Base-by-base conservation (phyloP, 257 asterid species). In the Rauvolfia tetraphylla region DNA sequence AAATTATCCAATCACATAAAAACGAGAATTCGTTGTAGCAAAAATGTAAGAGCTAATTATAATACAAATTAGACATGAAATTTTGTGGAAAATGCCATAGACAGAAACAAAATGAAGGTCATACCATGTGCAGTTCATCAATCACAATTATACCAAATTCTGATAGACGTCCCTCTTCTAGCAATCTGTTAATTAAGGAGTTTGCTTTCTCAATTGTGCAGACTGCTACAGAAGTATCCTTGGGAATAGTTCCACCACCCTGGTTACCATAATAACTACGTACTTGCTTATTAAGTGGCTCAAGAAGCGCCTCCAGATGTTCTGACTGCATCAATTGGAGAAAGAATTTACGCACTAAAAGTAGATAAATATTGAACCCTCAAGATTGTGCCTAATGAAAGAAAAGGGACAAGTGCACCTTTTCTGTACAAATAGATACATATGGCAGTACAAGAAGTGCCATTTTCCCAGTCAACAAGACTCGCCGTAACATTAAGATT, bases 91-190 rank as follows among this genome's bases (percentile, higher is more conserved):
- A 53, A 65, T 72, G 44, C 46, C n/a, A 65, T 29, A 48, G 59
- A 75, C 22, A 42, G 59, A 76, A 76, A 79, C 33, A 27, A 81
- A 82, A 68, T 80, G 70, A 74, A 81, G 49, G 79, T 51, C 65
- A 74, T 89, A 95, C 99, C 99, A 95, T 95, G 93, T 95, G 99
- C 82, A 95, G 93, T 85, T 95, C 99, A 90, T 95, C 99, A 80
- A 95, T 95, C 79, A 95, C 98, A 83, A 92, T 87, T 84, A 96
- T 95, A 75, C 99, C 97, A 82, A 95, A 93, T 83, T 95, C 98
- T 29, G 93, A 91, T 75, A 95, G 88, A 77, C 99, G 96, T 62
- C 97, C 96, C 88, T 92, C 97, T 86, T 95, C 99, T 61, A 95
- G 86, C 82, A 95, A 81, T 84, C 87, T 87, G 84, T 95, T 95